These are phyloP conservation scores for Ophiostoma quercus DNA, from an alignment of 2,329 filamentous ascomycete genomes.

Conservation along the genomic window DNA sequence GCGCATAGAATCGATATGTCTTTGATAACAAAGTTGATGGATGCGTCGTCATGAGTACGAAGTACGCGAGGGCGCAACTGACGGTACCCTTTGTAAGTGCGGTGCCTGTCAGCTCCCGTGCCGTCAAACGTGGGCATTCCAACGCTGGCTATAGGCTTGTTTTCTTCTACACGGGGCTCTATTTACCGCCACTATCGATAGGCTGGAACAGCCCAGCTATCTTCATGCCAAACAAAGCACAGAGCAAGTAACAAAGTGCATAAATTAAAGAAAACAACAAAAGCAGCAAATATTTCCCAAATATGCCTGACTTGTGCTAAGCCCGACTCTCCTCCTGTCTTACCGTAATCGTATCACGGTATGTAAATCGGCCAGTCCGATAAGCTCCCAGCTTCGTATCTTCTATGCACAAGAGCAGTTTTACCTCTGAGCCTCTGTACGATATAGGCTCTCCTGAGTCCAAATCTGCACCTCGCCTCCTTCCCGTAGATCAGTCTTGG, in stretches of 20 bases:
- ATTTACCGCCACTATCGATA: background rate
- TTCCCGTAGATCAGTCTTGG: conserved; percentile 5
- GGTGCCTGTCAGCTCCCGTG: background rate
- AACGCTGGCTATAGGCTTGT: conserved; percentile 1
- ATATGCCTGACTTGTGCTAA: background rate
- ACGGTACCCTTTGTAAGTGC: background rate
- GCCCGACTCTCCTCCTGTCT: background rate
- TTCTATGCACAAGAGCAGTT: background rate
- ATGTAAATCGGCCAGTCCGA: background rate
- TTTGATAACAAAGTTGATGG: background rate
- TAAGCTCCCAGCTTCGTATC: background rate
- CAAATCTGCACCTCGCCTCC: background rate
- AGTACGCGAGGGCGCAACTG: background rate
- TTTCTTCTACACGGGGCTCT: background rate
- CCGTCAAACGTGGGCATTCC: conserved; percentile 1
- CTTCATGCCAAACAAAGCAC: background rate
- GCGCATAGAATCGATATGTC: background rate
- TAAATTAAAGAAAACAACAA: background rate
- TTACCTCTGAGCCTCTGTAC: too few relatives aligned
- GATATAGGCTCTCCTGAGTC: background rate
- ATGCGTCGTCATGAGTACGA: background rate
- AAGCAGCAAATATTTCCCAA: background rate
- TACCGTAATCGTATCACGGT: conserved; percentile 8
- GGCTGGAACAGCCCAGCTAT: background rate
- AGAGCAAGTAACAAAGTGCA: background rate